Conservation (phyloP, 1,139 yeast species). For the Candida glucosophila region DNA sequence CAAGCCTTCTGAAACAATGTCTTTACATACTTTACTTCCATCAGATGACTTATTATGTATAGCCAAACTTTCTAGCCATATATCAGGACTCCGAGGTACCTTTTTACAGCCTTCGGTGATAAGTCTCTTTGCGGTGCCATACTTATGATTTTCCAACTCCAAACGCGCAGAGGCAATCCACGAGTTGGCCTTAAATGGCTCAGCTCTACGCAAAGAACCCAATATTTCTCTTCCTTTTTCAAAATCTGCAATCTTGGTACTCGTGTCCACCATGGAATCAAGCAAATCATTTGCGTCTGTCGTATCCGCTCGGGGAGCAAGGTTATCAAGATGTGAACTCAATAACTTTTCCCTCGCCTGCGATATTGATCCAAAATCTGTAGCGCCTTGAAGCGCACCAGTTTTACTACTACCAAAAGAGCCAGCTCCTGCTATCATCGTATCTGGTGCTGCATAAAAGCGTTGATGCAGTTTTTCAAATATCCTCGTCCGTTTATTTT, state of each 20-base stretch:
- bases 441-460: slow-evolving; percentile 79
- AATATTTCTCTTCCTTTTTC: slow-evolving; percentile 54
- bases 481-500: slow-evolving; percentile 64
- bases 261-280: slow-evolving; percentile 26
- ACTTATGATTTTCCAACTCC: slow-evolving; percentile 59
- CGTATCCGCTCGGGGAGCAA: slow-evolving; percentile 7
- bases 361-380: slow-evolving; percentile 43
- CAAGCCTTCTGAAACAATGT: slow-evolving; percentile 61
- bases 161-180: slow-evolving; percentile 87
- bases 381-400: slow-evolving; percentile 7
- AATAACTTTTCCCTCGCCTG: slow-evolving; percentile 46
- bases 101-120: slow-evolving; percentile 66
- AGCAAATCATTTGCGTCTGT: slow-evolving; percentile 5
- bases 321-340: slow-evolving; percentile 35
- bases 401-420: slow-evolving; percentile 1
- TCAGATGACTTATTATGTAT: slow-evolving; percentile 45
- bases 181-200: slow-evolving; percentile 67
- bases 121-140: slow-evolving; percentile 47
- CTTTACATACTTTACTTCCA: slow-evolving; percentile 34
- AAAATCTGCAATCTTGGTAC: slow-evolving; percentile 33
- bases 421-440: slow-evolving; percentile 33
- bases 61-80: slow-evolving; percentile 78
- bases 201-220: slow-evolving; percentile 58
- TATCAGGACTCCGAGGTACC: slow-evolving; percentile 59
- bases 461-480: slow-evolving; percentile 59